These are phyloP conservation scores for Ampelocalamus luodianensis DNA, from an alignment of 176 grass and related monocot genomes.

Conservation along the genomic window DNA sequence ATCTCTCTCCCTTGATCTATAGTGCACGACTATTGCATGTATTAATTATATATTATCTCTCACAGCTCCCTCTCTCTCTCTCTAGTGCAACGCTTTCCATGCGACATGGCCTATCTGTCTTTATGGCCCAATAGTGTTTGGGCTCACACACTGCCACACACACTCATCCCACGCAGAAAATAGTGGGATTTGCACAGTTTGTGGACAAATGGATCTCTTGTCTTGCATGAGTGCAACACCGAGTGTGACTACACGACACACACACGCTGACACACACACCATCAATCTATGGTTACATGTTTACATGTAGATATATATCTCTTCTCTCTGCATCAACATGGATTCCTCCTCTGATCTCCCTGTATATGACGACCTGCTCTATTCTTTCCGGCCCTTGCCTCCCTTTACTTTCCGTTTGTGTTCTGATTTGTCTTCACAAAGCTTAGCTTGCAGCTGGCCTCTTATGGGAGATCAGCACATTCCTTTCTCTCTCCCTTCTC, in stretches of 20 bases:
- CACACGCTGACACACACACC: neutral
- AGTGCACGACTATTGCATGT: conserved; percentile 60
- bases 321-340: conserved; percentile 31
- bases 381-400: conserved; percentile 11
- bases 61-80: conserved; percentile 25
- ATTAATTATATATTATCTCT: conserved; percentile 37
- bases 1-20: conserved; percentile 32
- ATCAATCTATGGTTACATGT: conserved; percentile 21
- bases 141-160: conserved; percentile 50
- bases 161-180: conserved; percentile 46
- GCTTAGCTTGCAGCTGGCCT: conserved; percentile 17
- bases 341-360: conserved; percentile 24
- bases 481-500: too few relatives aligned
- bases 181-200: conserved; percentile 53
- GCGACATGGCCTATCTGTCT: conserved; percentile 68
- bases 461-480: too few relatives aligned
- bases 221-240: conserved; percentile 84
- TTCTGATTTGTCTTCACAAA: conserved; percentile 38
- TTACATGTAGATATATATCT: neutral
- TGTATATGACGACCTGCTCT: conserved; percentile 26
- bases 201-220: conserved; percentile 86
- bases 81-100: conserved; percentile 51
- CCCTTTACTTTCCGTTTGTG: conserved; percentile 35
- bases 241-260: conserved; percentile 59
- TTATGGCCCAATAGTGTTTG: conserved; percentile 68